Conservation (phyloP, 169 alveolate genomes). For the Eimeria sp. region DNA sequence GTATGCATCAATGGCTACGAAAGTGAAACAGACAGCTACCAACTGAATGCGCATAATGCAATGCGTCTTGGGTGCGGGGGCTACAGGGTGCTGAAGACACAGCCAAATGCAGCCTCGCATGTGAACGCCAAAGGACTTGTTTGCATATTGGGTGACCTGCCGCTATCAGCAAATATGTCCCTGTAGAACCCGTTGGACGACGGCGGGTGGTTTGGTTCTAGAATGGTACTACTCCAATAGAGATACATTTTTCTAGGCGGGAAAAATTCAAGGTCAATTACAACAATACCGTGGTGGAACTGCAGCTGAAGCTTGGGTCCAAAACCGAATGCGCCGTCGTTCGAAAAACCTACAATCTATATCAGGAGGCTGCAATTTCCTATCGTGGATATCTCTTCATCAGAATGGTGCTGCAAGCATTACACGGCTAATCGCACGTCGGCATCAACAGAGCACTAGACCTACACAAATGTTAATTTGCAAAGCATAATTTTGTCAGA, state of each 20-base stretch:
- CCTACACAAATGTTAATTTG: no score
- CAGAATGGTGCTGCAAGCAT: neutral
- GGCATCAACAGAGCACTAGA: neutral
- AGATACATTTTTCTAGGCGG: neutral
- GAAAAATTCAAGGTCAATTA: neutral
- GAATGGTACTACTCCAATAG: neutral
- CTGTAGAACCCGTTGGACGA: neutral
- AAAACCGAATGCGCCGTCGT: neutral
- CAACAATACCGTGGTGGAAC: neutral
- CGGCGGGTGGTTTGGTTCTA: neutral
- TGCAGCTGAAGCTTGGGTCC: neutral
- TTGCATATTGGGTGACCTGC: neutral
- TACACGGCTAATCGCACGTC: neutral
- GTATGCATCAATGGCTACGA: neutral
- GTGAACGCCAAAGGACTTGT: neutral
- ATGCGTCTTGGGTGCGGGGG: neutral
- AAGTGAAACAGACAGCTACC: neutral
- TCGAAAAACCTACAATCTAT: neutral
- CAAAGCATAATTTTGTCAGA: no score
- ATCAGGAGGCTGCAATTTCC: neutral
- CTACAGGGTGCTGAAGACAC: neutral
- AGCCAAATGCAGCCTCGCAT: neutral
- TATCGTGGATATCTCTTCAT: neutral
- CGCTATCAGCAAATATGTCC: neutral
- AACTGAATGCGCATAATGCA: neutral